Conservation (phyloP, 202 grass and related monocot species). For the Cymbopogon flexuosus region DNA sequence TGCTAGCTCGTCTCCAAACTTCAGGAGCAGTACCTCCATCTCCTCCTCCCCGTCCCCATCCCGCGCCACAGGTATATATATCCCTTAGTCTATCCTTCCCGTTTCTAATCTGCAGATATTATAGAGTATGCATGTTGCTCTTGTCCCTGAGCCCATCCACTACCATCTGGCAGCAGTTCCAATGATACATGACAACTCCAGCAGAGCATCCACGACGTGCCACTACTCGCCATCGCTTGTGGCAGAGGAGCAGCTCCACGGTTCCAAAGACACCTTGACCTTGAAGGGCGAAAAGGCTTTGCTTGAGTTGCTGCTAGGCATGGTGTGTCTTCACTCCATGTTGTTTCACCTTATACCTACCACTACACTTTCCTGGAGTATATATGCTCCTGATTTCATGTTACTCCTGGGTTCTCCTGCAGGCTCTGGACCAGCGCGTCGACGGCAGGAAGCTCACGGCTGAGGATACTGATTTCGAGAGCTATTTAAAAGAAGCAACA, state of each 20-base stretch:
- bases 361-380: too few species aligned
- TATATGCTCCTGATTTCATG: too few species aligned
- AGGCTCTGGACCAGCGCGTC: conserved; percentile 50
- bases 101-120: neutral
- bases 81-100: neutral
- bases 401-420: conserved; percentile 22
- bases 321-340: neutral
- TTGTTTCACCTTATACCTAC: too few species aligned
- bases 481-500: conserved; percentile 49
- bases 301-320: conserved; percentile 47
- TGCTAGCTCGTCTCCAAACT: conserved; percentile 34
- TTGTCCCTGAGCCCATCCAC: neutral
- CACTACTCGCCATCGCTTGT: conserved; percentile 51
- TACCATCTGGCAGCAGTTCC: conserved; percentile 51
- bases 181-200: conserved; percentile 38
- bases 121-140: neutral
- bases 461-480: conserved; percentile 43
- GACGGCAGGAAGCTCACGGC: conserved; percentile 5
- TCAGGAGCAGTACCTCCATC: neutral
- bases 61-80: conserved; percentile 22
- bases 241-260: conserved; percentile 42
- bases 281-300: conserved; percentile 58
- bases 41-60: conserved; percentile 28
- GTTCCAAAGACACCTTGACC: conserved; percentile 26
- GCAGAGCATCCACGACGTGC: conserved; percentile 29